Percentiles rank a stretch among this genome's conserved stretches.
Evolutionary conservation across 805 yeast genomes (phyloP).

Genomic region (Kazachstania africana): DNA sequence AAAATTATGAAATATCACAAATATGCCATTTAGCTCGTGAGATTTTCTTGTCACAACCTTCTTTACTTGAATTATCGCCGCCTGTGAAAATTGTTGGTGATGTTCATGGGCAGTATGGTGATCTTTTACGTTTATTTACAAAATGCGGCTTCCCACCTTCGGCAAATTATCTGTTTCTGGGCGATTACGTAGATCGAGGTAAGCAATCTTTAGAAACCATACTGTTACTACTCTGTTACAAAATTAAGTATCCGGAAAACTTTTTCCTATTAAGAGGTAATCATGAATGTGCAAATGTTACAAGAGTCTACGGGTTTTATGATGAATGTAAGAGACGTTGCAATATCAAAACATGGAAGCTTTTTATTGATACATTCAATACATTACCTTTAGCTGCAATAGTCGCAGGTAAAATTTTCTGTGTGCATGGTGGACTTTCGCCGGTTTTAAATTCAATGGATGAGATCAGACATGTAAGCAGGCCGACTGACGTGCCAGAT

Average conservation of each 20-base stretch:
- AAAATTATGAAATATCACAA: conserved; percentile 77
- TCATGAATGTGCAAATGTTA: conserved; percentile 95
- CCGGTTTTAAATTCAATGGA: conserved; percentile 55
- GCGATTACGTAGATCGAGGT: conserved; percentile 97
- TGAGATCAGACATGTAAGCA: conserved; percentile 57
- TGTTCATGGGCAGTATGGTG: conserved; percentile 94
- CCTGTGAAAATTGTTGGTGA: conserved; percentile 84
- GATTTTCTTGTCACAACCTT: conserved; percentile 80
- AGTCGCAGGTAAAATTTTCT: conserved; percentile 89
- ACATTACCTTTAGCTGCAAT: conserved; percentile 92
- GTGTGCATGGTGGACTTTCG: conserved; percentile 76
- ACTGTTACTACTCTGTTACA: conserved; percentile 74
- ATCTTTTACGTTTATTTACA: conserved; percentile 79
- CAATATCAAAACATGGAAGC: conserved; percentile 86
- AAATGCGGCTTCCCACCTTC: conserved; percentile 96
- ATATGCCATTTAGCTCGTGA: conserved; percentile 85
- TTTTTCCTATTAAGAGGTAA: conserved; percentile 88
- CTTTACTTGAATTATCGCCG: conserved; percentile 70
- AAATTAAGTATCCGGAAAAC: conserved; percentile 93
- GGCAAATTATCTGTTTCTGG: conserved; percentile 82
- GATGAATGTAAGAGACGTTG: conserved; percentile 96
- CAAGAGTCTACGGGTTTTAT: conserved; percentile 93
- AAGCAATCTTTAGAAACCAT: conserved; percentile 93
- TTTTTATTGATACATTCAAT: conserved; percentile 88
- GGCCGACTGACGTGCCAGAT: conserved; percentile 82